Percentiles rank a stretch among this genome's conserved stretches.
phyloP scores from a whole-genome alignment of 805 yeast species.

The Candida chilensis region DNA sequence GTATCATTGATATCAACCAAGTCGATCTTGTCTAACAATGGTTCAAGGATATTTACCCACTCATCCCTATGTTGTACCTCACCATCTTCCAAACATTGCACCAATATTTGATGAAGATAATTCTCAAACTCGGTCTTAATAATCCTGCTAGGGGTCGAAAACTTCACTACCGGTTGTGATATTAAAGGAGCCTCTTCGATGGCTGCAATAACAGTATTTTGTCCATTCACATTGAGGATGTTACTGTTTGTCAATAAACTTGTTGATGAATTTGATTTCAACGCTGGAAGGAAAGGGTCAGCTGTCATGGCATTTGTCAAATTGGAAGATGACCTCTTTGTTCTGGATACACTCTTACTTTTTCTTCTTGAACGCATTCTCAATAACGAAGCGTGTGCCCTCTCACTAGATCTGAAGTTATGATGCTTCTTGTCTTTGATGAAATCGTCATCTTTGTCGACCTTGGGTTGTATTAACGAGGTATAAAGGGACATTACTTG shows the following conservation, averaged over 20 bases:
- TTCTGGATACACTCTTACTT: constrained; percentile 32
- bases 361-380: constrained; percentile 53
- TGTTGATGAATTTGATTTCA: too few relatives aligned
- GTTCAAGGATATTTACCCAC: constrained; percentile 54
- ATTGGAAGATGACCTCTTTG: constrained; percentile 14
- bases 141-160: background rate
- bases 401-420: constrained; percentile 37
- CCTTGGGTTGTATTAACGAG: constrained; percentile 17
- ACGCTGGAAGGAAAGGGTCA: too few relatives aligned
- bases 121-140: constrained; percentile 15
- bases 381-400: constrained; percentile 58
- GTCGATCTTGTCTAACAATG: constrained; percentile 45
- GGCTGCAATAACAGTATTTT: too few relatives aligned
- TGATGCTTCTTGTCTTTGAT: background rate
- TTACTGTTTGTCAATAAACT: too few relatives aligned
- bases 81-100: constrained; percentile 57
- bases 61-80: constrained; percentile 32
- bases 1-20: constrained; percentile 61
- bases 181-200: too few relatives aligned
- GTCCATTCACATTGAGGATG: too few relatives aligned
- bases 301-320: too few relatives aligned
- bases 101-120: constrained; percentile 42
- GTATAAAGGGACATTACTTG: constrained; percentile 61
- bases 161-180: too few relatives aligned
- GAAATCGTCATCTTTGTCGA: background rate